phyloP scores from a whole-genome alignment of 2,329 filamentous ascomycete species.

The Iodosphaeria phyllophila region DNA sequence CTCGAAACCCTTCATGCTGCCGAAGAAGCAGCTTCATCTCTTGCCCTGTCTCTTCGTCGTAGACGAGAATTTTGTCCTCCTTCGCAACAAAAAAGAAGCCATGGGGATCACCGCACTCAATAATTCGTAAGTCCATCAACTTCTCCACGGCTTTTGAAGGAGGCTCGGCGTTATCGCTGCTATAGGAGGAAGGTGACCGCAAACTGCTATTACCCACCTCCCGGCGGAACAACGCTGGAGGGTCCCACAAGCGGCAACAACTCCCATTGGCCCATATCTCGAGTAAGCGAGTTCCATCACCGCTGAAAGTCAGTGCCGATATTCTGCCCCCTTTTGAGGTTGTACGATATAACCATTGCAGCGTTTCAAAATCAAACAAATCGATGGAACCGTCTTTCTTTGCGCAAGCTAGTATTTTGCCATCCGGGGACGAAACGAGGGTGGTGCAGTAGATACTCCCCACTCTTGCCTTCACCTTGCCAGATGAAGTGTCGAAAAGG shows the following conservation, averaged over 20 bases:
- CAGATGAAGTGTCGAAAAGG: slow-evolving; percentile 2
- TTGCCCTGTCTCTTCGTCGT: background rate
- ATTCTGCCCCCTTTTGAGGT: slow-evolving; percentile 1
- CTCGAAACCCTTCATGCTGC: too few species aligned
- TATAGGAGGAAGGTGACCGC: slow-evolving; percentile 1
- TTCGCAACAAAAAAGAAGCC: background rate
- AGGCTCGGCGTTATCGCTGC: background rate
- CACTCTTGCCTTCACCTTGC: slow-evolving; percentile 1
- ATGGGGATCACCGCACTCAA: background rate
- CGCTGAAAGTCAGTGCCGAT: background rate
- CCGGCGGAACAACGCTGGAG: slow-evolving; percentile 1
- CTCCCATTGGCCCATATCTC: slow-evolving; percentile 1
- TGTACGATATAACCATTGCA: slow-evolving; percentile 2
- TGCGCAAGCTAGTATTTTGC: background rate
- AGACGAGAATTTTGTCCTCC: background rate
- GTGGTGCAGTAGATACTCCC: background rate
- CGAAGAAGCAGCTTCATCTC: too few species aligned
- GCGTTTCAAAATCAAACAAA: slow-evolving; percentile 3
- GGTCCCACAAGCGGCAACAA: slow-evolving; percentile 2
- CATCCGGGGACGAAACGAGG: slow-evolving; percentile 1
- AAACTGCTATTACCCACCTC: slow-evolving; percentile 2
- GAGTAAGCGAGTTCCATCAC: slow-evolving; percentile 2
- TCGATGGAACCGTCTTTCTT: slow-evolving; percentile 2
- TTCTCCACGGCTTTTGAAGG: background rate
- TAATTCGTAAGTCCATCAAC: background rate